Evolutionary conservation across 2,329 filamentous ascomycete genomes (phyloP).

Genomic region (Calonectria ilicicola): DNA sequence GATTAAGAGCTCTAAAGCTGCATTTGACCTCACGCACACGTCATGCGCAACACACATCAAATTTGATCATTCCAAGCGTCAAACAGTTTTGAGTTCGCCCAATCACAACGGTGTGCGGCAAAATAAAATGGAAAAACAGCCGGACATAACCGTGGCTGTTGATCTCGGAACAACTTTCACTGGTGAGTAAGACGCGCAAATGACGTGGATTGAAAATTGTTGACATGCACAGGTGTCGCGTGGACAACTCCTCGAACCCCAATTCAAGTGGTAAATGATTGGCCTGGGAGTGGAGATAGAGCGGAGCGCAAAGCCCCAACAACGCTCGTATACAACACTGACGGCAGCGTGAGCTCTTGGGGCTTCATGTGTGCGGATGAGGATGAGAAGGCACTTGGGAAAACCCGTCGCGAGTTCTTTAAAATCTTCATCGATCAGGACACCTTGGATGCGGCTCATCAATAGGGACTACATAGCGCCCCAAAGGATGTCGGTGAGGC

Average conservation of each 20-base stretch:
- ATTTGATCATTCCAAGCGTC: background rate
- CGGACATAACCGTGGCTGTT: slow-evolving; percentile 57
- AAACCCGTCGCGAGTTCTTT: slow-evolving; percentile 62
- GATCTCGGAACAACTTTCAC: slow-evolving; percentile 61
- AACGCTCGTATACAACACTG: slow-evolving; percentile 59
- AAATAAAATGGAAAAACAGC: slow-evolving; percentile 37
- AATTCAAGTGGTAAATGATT: slow-evolving; percentile 62
- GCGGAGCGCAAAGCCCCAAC: slow-evolving; percentile 69
- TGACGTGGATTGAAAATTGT: background rate
- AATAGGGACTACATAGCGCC: slow-evolving; percentile 55
- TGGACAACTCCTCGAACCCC: slow-evolving; percentile 55
- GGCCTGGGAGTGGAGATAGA: slow-evolving; percentile 64
- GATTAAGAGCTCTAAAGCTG: background rate
- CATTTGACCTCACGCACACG: background rate
- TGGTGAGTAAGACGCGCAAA: slow-evolving; percentile 41
- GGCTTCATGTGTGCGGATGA: slow-evolving; percentile 64
- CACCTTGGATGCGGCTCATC: slow-evolving; percentile 56
- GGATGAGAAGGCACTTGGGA: slow-evolving; percentile 48
- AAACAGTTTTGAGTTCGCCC: background rate
- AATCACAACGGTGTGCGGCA: too few species aligned
- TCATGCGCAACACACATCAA: background rate
- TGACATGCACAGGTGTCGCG: slow-evolving; percentile 45
- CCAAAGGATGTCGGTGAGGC: slow-evolving; percentile 56
- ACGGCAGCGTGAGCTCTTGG: slow-evolving; percentile 60
- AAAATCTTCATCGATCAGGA: slow-evolving; percentile 65